Conservation (phyloP, 257 asterid genomes). For the Eustoma russellianum region DNA sequence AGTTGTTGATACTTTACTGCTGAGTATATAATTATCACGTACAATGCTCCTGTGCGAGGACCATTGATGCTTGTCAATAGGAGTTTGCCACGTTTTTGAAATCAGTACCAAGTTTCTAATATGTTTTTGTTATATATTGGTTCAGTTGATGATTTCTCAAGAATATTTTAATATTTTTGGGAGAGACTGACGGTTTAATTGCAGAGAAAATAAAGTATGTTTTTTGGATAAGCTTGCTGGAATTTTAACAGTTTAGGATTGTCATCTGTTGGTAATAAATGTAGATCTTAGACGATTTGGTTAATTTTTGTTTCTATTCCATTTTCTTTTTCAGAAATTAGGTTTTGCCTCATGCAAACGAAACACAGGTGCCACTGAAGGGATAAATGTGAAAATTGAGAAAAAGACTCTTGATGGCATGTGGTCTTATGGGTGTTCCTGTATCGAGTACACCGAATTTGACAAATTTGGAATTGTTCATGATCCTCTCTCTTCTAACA, state of each 20-base stretch:
- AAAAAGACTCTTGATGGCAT: slow-evolving; percentile 66
- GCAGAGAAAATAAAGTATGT: too few relatives aligned
- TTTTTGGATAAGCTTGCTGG: not conserved
- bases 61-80: not conserved
- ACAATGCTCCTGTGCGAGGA: not conserved
- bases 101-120: not conserved
- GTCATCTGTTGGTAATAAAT: not conserved
- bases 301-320: not conserved
- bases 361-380: slow-evolving; percentile 88
- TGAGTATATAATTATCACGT: too few relatives aligned
- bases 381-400: slow-evolving; percentile 89
- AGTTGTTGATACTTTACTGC: too few relatives aligned
- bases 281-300: not conserved
- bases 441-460: slow-evolving; percentile 95
- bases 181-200: too few relatives aligned
- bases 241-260: not conserved
- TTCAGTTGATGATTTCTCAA: too few relatives aligned
- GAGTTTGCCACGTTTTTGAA: not conserved
- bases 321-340: slow-evolving; percentile 55
- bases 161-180: too few relatives aligned
- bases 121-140: not conserved
- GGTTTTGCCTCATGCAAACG: slow-evolving; percentile 95
- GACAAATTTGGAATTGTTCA: slow-evolving; percentile 69
- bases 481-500: slow-evolving; percentile 36
- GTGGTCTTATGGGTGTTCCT: slow-evolving; percentile 91